Base-by-base conservation (phyloP, 805 yeast genomes). In the Hanseniaspora clermontiae region DNA sequence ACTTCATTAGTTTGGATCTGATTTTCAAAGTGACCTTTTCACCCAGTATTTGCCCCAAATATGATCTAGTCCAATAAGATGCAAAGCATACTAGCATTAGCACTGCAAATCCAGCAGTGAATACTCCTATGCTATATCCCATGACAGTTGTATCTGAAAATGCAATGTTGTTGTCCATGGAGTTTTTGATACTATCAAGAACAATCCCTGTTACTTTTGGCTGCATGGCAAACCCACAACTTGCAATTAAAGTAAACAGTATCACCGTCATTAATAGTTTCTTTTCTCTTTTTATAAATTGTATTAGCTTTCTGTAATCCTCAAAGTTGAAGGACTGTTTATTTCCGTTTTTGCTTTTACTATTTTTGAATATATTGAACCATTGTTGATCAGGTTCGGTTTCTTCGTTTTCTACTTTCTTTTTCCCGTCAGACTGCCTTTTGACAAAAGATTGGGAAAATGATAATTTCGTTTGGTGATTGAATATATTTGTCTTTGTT, bases 1-100 rank as follows among this genome's bases (percentile, higher is more conserved):
- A 84, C 65, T 80, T 80, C 66, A 89, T 84, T 42, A 90, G 80
- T 55, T 83, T 76, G 14, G 93, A 75, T 62, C 98, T 77, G 57
- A 71, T 59, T 91, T 77, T 17, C 95, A 90, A 57, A 88, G 95
- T 39, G 90, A 75, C 60, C 86, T 46, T 76, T 69, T 91, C 98
- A 59, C 97, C 96, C 11, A 86, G 81, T 14, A 83, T 73, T 61
- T 53, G 57, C 4, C 57, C 57, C 17, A 53, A 17, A 29, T 90
- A 76, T 63, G 89, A 71, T 63, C 96, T 78, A n/a, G 87, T 87
- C 66, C 79, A 84, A 62, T 87, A 85, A 5, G 95, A 84, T 19
- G 74, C 57, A 5, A 89, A 80, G 1, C 95, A 95, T 4, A 80
- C 61, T 0, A 79, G 65, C 5, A 66, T 32, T 20, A 64, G 43